These are phyloP conservation scores for Phaffia rhodozyma DNA, from an alignment of 1,284 basidiomycete genomes.

Conservation along the genomic window DNA sequence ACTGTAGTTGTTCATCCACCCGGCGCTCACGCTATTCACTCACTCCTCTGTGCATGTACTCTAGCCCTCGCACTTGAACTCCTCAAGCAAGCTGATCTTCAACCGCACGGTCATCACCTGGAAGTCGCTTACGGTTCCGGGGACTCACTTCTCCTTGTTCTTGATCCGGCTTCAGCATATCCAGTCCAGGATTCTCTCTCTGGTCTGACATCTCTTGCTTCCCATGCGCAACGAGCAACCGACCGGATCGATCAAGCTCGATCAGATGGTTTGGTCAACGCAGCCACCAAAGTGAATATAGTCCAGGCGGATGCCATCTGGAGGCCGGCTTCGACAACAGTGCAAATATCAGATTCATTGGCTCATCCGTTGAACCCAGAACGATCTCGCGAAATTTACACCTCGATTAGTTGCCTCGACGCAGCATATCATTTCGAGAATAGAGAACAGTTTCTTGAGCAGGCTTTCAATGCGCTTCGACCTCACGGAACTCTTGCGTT, in stretches of 20 bases:
- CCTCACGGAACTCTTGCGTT: slow-evolving; percentile 48
- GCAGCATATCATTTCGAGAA: slow-evolving; percentile 59
- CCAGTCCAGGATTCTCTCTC: slow-evolving; percentile 43
- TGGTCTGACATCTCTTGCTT: slow-evolving; percentile 49
- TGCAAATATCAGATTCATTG: slow-evolving; percentile 22
- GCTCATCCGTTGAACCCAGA: slow-evolving; percentile 29
- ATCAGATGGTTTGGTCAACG: neutral
- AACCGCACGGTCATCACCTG: slow-evolving; percentile 24
- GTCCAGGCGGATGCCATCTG: slow-evolving; percentile 15
- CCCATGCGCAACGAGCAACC: slow-evolving; percentile 43
- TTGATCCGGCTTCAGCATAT: slow-evolving; percentile 35
- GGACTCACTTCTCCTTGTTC: slow-evolving; percentile 46
- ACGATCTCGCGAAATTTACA: slow-evolving; percentile 23
- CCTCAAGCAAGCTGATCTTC: slow-evolving; percentile 8
- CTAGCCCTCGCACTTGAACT: neutral
- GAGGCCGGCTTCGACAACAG: slow-evolving; percentile 23
- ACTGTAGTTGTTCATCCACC: neutral
- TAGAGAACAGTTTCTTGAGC: slow-evolving; percentile 41
- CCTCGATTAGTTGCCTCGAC: slow-evolving; percentile 44
- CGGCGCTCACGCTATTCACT: slow-evolving; percentile 44
- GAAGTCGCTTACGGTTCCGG: slow-evolving; percentile 62
- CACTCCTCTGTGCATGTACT: slow-evolving; percentile 44
- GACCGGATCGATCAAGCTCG: slow-evolving; percentile 34
- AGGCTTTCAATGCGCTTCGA: slow-evolving; percentile 38
- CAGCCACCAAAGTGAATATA: slow-evolving; percentile 3